A percentile compares a stretch with the other conserved stretches of the same genome.
Conservation (phyloP, 192 early-diverging fungal species). For the Rhizophagus prolifer region DNA sequence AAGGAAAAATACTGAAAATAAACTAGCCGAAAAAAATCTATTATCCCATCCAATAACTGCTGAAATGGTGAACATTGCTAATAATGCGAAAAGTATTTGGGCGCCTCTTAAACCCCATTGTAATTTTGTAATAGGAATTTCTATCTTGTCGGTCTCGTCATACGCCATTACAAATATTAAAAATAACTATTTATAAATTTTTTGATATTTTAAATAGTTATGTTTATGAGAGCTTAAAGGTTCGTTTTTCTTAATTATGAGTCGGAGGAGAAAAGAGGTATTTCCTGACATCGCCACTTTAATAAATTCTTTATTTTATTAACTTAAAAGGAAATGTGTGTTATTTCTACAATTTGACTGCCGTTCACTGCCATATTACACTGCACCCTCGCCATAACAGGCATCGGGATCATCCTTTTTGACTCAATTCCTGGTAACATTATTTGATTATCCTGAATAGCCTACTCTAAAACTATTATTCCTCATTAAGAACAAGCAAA, state of each 20-base stretch:
- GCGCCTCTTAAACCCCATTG: constrained; percentile 29
- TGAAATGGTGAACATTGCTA: constrained; percentile 13
- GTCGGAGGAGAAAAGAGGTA: neutral
- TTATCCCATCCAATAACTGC: constrained; percentile 29
- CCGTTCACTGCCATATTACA: too few species aligned
- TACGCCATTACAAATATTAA: neutral
- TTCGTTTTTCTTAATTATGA: too few species aligned
- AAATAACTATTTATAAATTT: neutral
- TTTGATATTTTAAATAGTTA: neutral
- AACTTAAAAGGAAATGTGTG: neutral
- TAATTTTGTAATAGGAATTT: constrained; percentile 28
- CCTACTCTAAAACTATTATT: too few species aligned
- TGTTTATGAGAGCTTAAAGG: too few species aligned
- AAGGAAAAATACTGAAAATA: constrained; percentile 9
- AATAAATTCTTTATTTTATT: neutral
- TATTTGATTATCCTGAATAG: neutral
- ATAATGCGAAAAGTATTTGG: constrained; percentile 25
- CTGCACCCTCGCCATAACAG: neutral
- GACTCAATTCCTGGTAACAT: neutral
- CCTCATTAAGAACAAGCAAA: too few species aligned
- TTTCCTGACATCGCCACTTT: neutral
- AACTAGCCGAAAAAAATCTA: neutral
- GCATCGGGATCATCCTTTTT: neutral
- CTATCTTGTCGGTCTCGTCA: constrained; percentile 3
- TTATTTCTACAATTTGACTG: neutral